Evolutionary conservation across 1,284 basidiomycete species (phyloP), one percentile per base, ranked within the genome.

Genomic region (Pseudozyma thailandica): DNA sequence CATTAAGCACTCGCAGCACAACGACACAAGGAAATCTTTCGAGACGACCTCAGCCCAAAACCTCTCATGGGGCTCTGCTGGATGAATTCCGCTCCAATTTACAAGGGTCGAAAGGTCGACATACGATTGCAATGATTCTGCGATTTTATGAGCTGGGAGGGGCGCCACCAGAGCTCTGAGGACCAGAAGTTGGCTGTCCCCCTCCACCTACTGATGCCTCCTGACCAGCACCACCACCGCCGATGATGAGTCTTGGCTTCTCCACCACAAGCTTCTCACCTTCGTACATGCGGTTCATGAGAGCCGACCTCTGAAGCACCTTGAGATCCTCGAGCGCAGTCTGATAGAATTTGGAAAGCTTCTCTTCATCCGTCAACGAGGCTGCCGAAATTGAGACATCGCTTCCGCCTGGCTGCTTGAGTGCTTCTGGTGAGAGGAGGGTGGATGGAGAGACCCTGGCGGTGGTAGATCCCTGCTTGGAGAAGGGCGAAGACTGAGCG

Each of bases 251-350:
- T 31, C 47, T 60, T 31, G 78, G 78, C 62, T 72, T 60, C 52
- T 82, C 81, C 2, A 82, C 79, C 5, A 82, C 80, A 6, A 82
- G 72, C 56, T 72, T 74, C 61, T 82, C 79, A 23, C 78, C 80
- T 39, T 77, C 76, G 57, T 82, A 82, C 53, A 82, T 54, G 13
- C 74, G 52, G 56, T 82, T 82, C 59, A 73, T 75, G 28, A 82
- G 58, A 13, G 80, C 81, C 13, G 80, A 77, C 18, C 81, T 68
- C 48, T 77, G 65, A n/a, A 82, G 61, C 41, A 69, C 75, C 57
- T 78, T 71, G 50, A 82, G 68, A 43, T 82, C 80, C 27, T 78
- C 77, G 12, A 74, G 50, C 8, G 71, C 72, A 7, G 72, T 61
- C 39, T 76, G 57, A 58, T 77, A 82, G 47, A 82, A 78, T 23